Evolutionary conservation across 306 rosid genomes (phyloP), one percentile per base, ranked within the genome.

Genomic region (Medicago ruthenica): DNA sequence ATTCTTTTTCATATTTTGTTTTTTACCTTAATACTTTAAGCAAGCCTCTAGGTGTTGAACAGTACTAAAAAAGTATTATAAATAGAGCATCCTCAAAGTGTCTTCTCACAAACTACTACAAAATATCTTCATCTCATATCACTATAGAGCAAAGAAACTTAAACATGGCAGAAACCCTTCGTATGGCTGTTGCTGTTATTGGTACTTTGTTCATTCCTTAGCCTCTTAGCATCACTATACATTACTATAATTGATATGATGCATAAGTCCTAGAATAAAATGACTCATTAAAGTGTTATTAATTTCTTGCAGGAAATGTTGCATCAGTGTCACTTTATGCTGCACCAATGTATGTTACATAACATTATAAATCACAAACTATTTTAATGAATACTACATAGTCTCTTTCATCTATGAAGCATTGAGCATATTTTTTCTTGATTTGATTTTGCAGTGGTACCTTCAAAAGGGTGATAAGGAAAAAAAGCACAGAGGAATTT

Each of bases 401-500:
- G 27, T 27, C 3, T 27, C 0, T 27, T 27, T 27, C 31, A 27
- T 27, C 4, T 27, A 27, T 27, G 21, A 70, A 57, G 20, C 55
- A 61, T 4, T 83, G 20, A 24, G 21, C 3, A 0, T 5, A n/a
- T 72, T 21, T 21, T 57, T 47, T 34, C 17, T 42, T 58, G 51
- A 14, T 48, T 45, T 65, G 8, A 9, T 78, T 24, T 45, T 51
- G 65, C 74, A 93, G 97, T 80, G 80, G 86, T 6, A 93, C 98
- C 34, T 86, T 93, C 74, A 63, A 76, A 67, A 88, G 97, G 78
- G 87, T 89, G 41, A 67, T 88, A 71, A 85, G 36, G 86, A 93
- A 87, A 85, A 91, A 84, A 78, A 89, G 86, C 82, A 91, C 91
- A 20, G 97, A 87, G 75, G 97, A 84, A 41, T 91, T 86, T 75